phyloP scores from a whole-genome alignment of 495 filamentous ascomycete species.

The Bryoglossum gracile region DNA sequence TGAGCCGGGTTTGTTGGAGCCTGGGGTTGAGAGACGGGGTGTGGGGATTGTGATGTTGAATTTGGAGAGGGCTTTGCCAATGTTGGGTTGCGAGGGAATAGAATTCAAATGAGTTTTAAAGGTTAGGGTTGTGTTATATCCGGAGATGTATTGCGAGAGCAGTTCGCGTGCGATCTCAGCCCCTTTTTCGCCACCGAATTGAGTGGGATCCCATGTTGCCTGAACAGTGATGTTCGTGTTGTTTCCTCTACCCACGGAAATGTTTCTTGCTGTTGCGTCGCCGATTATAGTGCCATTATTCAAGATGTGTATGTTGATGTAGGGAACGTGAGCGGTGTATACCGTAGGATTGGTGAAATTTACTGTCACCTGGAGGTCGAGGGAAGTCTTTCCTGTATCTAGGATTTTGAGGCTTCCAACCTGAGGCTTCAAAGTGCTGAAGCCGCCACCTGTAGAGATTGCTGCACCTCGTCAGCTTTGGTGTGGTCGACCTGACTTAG shows the following conservation, averaged over 20 bases:
- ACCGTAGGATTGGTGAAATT: constrained; percentile 86
- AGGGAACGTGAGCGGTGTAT: constrained; percentile 75
- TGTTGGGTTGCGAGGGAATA: constrained; percentile 63
- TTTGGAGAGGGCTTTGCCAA: constrained; percentile 64
- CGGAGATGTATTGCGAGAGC: constrained; percentile 80
- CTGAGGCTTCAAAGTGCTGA: constrained; percentile 44
- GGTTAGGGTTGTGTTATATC: constrained; percentile 72
- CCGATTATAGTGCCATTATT: constrained; percentile 69
- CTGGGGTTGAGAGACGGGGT: constrained; percentile 54
- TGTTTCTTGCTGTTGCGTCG: constrained; percentile 55
- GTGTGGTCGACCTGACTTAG: constrained; percentile 14
- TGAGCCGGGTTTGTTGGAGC: constrained; percentile 33
- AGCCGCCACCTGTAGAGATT: constrained; percentile 30
- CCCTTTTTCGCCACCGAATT: constrained; percentile 50
- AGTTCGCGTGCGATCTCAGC: constrained; percentile 58
- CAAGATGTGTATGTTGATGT: constrained; percentile 63
- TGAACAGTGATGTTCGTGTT: constrained; percentile 66
- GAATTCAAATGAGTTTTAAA: constrained; percentile 59
- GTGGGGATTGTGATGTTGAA: constrained; percentile 61
- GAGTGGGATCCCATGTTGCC: constrained; percentile 65
- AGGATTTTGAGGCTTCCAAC: constrained; percentile 57
- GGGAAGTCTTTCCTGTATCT: constrained; percentile 57
- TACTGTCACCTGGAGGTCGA: constrained; percentile 59
- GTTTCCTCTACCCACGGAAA: constrained; percentile 55
- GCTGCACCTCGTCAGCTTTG: constrained; percentile 28